Evolutionary conservation across 257 asterid genomes (phyloP), one percentile per base, ranked within the genome.

Genomic region (Nyctanthes arbortristis): DNA sequence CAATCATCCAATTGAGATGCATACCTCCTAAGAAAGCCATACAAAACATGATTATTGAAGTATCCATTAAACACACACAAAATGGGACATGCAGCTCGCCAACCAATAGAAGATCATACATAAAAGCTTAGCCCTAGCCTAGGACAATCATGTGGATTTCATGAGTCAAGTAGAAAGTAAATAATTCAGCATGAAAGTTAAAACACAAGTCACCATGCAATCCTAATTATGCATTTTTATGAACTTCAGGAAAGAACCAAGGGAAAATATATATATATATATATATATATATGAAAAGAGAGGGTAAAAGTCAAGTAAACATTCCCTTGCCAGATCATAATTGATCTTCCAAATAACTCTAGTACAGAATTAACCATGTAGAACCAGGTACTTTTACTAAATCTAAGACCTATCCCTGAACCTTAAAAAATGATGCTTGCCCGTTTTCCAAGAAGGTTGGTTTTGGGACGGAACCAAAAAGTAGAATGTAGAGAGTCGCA

Each of bases 91-190:
- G 64, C 56, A 60, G 18, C 49, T 24, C 57, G 18, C 29, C 18
- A 20, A 49, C 28, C 39, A 64, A 31, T 27, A 57, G 45, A 60
- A 22, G 57, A 45, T 28, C 37, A 43, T 7, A 60, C 45, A 43
- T 27, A 47, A 47, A 73, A 43, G 47, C 27, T 32, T 9, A 61
- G 63, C 32, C 31, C 16, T n/a, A n/a, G n/a, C 27, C 49, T 31
- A 14, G 36, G 35, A 34, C 60, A 35, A 56, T 43, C 10, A 70
- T 11, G 18, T 60, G 65, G 27, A 32, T 45, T 24, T 27, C 69
- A 39, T 61, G 16, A 47, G 29, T 52, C n/a, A 37, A 25, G 55
- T 30, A 54, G 63, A 29, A 67, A 61, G 58, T 45, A 73, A 59
- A 45, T 56, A 45, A 30, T 30, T 52, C 57, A 58, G 61, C 32